Evolutionary conservation across 2,329 filamentous ascomycete species (phyloP).

Genomic region (Fusarium sublunatum): DNA sequence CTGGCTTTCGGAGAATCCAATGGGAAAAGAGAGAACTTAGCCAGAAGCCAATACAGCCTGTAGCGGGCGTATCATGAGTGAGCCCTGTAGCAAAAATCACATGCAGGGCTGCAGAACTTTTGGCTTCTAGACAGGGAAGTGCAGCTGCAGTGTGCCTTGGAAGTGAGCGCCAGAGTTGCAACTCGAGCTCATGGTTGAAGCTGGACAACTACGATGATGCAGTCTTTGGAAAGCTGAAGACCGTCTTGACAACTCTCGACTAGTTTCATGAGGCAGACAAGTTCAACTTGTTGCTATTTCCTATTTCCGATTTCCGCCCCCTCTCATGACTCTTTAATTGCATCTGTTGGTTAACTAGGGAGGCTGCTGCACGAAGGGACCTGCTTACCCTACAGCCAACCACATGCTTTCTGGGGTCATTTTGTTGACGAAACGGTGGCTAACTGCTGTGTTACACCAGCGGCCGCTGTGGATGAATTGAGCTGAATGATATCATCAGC

Average conservation of each 20-base stretch:
- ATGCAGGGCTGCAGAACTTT: conserved; percentile 18
- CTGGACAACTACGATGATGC: neutral
- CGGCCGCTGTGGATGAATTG: conserved; percentile 14
- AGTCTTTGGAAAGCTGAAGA: conserved; percentile 1
- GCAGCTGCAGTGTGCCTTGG: conserved; percentile 27
- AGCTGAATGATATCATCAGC: conserved; percentile 35
- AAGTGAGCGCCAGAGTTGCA: conserved; percentile 22
- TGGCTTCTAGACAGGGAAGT: conserved; percentile 20
- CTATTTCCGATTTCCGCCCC: neutral
- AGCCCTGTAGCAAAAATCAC: conserved; percentile 30
- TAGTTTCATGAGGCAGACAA: conserved; percentile 8
- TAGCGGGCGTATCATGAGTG: conserved; percentile 31
- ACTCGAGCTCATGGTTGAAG: conserved; percentile 20
- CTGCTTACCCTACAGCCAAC: conserved; percentile 27
- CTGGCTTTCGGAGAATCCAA: conserved; percentile 13
- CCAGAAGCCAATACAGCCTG: conserved; percentile 11
- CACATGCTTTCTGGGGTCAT: neutral
- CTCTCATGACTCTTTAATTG: conserved; percentile 41
- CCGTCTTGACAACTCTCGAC: conserved; percentile 12
- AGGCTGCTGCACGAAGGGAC: conserved; percentile 12
- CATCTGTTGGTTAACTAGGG: conserved; percentile 34
- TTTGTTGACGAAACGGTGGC: conserved; percentile 29
- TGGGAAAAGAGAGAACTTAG: neutral
- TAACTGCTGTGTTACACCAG: conserved; percentile 23
- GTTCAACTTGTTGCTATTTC: neutral